Percentiles rank a stretch among this genome's conserved stretches.
Conservation (phyloP, 192 early-diverging fungal species). For the Piromyces sp. region DNA sequence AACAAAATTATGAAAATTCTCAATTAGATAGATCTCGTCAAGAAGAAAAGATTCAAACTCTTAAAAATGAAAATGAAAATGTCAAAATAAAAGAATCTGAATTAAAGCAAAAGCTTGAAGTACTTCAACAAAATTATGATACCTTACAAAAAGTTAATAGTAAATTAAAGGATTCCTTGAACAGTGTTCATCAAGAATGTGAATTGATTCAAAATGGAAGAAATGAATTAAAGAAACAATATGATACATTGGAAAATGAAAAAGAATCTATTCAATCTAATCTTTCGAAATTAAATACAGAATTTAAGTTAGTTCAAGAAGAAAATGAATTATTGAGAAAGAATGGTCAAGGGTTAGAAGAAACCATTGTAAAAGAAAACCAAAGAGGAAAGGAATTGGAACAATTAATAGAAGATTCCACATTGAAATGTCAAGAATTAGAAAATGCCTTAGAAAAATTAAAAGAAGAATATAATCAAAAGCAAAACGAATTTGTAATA, state of each 20-base stretch:
- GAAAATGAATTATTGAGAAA: background rate
- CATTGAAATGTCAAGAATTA: background rate
- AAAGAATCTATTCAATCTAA: background rate
- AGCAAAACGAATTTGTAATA: background rate
- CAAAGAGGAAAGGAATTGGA: background rate
- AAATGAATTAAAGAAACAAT: background rate
- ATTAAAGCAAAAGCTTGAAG: background rate
- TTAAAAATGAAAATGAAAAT: background rate
- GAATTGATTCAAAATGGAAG: background rate
- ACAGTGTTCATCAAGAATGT: background rate
- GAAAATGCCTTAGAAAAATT: background rate
- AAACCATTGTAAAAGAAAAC: background rate
- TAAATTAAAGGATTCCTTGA: background rate
- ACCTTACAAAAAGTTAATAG: background rate
- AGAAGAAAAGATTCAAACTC: background rate
- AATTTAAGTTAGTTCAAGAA: background rate
- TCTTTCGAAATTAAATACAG: background rate
- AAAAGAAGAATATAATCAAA: background rate
- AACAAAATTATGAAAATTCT: background rate
- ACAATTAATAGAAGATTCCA: background rate
- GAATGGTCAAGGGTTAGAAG: background rate
- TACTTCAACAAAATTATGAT: background rate
- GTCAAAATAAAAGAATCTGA: background rate
- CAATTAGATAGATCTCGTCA: background rate
- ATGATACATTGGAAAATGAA: background rate